Evolutionary conservation across 139 green algal genomes (phyloP).

Genomic region (Chlorella sp.): DNA sequence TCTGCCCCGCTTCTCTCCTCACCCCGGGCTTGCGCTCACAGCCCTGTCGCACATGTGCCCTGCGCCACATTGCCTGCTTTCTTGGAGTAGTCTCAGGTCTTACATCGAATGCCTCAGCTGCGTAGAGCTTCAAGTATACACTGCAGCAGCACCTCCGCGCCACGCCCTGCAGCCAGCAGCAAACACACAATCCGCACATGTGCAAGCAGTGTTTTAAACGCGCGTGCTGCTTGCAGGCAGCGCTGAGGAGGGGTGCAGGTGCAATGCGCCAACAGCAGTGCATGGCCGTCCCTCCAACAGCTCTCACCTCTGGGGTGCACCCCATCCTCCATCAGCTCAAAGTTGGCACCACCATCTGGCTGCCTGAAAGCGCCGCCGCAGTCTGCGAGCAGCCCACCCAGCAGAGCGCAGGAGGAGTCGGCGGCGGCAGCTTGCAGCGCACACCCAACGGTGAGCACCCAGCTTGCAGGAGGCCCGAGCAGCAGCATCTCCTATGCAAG

Average conservation of each 20-base stretch:
- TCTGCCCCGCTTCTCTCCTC: too few relatives aligned
- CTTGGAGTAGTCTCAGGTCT: not conserved
- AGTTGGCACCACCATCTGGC: not conserved
- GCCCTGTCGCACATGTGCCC: too few relatives aligned
- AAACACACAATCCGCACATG: too few relatives aligned
- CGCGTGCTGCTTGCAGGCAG: too few relatives aligned
- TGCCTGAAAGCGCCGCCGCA: not conserved
- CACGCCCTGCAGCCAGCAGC: not conserved
- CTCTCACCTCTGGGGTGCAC: not conserved
- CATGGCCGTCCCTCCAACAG: not conserved
- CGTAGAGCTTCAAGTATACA: not conserved
- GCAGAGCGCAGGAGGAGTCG: too few relatives aligned
- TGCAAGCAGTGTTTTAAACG: too few relatives aligned
- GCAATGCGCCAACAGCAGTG: not conserved
- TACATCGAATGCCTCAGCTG: not conserved
- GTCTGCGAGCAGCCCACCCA: not conserved
- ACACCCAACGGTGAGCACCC: too few relatives aligned
- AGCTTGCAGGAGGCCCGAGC: too few relatives aligned
- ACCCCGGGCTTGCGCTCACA: too few relatives aligned
- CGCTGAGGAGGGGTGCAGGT: not conserved
- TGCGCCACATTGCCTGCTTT: not conserved
- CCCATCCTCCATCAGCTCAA: not conserved
- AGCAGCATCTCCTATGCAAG: too few relatives aligned
- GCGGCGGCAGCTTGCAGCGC: too few relatives aligned
- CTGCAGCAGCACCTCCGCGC: conserved; percentile 1